Evolutionary conservation across 2,329 filamentous ascomycete genomes (phyloP), one percentile per base, ranked within the genome.

Genomic region (Rutstroemia sydowiana): DNA sequence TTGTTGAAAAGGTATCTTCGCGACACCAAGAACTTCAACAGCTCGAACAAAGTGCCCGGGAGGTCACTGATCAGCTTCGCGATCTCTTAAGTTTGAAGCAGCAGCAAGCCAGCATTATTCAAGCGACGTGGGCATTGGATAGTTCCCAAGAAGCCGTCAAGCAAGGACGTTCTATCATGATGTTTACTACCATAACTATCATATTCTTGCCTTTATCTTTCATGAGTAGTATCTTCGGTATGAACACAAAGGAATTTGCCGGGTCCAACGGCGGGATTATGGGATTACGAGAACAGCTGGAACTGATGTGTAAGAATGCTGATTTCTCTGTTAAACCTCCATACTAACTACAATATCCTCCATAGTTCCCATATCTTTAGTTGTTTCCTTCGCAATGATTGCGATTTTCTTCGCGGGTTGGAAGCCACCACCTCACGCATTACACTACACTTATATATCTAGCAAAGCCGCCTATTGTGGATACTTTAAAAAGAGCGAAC

Each of bases 21-120:
- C 40, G 36, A 14, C 32, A 23, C 3, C 21, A 32, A 3, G 48
- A 46, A 16, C 26, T 51, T 6, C 13, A 46, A 1, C 32, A 51
- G 11, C 48, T 51, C 2, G 42, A 51, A 26, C 1, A 21, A 2
- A 40, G 20, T 23, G 28, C 42, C 11, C 34, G 42, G 8, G 48
- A 46, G 2, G 37, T 46, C 11, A 20, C 41, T 2, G 42, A 46
- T 1, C 37, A 58, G 51, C 31, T 61, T 10, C 48, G 55, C 11
- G 69, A 72, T 47, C 62, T 75, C 1, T 59, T 75, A 1, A 65
- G 61, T 0, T 58, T 75, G 16, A 75, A 75, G 49, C 72, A 75
- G 30, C 72, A 75, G 52, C 72, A 75, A 49, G 69, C 72, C 0
- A 66, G 69, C 34, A 68, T 75, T 0, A 62, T 74, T 2, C 69